phyloP scores from a whole-genome alignment of 148 eudicot genomes.

The Silene conica region DNA sequence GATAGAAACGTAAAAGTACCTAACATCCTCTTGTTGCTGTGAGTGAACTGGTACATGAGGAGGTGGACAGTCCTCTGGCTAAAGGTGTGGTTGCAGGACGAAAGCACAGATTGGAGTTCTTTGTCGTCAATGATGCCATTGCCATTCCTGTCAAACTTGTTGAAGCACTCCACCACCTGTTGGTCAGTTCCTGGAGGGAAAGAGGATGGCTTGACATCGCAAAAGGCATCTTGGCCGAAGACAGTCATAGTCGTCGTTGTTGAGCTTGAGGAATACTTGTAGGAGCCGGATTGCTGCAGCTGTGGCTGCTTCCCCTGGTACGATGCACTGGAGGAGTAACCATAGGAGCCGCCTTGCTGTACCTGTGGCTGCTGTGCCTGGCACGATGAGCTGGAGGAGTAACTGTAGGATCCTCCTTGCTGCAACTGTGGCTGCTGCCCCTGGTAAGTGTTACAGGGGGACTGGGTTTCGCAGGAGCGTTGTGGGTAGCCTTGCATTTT shows the following conservation, averaged over 20 bases:
- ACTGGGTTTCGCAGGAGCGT: slow-evolving; percentile 10
- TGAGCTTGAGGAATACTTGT: slow-evolving; percentile 22
- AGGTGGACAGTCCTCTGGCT: slow-evolving; percentile 28
- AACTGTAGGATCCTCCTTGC: background rate
- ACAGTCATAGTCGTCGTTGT: slow-evolving; percentile 5
- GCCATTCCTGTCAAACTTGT: slow-evolving; percentile 25
- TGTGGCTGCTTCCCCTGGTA: slow-evolving; percentile 12
- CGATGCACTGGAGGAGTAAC: background rate
- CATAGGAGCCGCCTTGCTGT: slow-evolving; percentile 12
- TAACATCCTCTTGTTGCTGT: slow-evolving; percentile 15
- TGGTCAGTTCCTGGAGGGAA: slow-evolving; percentile 29
- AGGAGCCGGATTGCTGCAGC: slow-evolving; percentile 16
- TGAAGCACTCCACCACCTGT: slow-evolving; percentile 23
- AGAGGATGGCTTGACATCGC: slow-evolving; percentile 20
- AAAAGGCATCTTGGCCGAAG: slow-evolving; percentile 24
- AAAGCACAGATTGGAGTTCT: slow-evolving; percentile 24
- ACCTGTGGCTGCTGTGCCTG: slow-evolving; percentile 7
- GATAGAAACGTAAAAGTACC: background rate
- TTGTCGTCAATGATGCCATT: slow-evolving; percentile 23
- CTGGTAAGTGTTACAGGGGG: slow-evolving; percentile 3
- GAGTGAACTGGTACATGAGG: slow-evolving; percentile 27
- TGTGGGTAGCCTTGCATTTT: slow-evolving; percentile 11
- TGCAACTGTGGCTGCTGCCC: slow-evolving; percentile 8
- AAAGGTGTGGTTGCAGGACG: slow-evolving; percentile 21
- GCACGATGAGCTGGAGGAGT: background rate